A percentile compares a stretch with the other conserved stretches of the same genome.
Evolutionary conservation across 1,139 yeast species (phyloP).

Genomic region (Sugiyamaella pinicola): DNA sequence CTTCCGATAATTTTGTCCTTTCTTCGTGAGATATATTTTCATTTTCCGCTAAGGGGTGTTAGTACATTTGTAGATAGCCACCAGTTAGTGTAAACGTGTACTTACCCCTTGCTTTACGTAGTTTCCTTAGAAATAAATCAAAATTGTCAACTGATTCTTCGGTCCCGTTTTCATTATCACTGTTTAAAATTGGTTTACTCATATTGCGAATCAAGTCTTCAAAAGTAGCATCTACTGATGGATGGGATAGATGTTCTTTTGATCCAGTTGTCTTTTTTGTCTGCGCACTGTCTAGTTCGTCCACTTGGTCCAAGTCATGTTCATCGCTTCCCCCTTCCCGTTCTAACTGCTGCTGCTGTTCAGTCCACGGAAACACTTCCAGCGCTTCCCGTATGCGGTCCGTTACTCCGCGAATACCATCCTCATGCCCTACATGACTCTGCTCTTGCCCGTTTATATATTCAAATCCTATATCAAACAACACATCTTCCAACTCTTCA

Average conservation of each 20-base stretch:
- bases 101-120: conserved; percentile 32
- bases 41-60: conserved; percentile 16
- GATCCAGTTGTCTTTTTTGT: too few species aligned
- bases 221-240: conserved; percentile 9
- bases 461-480: conserved; percentile 38
- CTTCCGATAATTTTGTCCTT: conserved; percentile 34
- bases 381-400: conserved; percentile 37
- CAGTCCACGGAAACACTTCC: conserved; percentile 35
- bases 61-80: conserved; percentile 1
- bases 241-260: not conserved
- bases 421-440: conserved; percentile 17
- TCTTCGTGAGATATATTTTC: conserved; percentile 32
- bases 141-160: conserved; percentile 34
- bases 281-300: too few species aligned
- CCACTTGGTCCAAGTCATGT: too few species aligned
- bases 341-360: conserved; percentile 15
- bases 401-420: conserved; percentile 28
- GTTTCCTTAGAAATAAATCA: conserved; percentile 33
- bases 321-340: not conserved
- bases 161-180: not conserved
- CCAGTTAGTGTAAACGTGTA: not conserved
- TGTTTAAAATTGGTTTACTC: conserved; percentile 21
- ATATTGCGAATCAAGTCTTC: conserved; percentile 22
- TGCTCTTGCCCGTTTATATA: conserved; percentile 29
- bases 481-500: conserved; percentile 27